A percentile compares a stretch with the other conserved stretches of the same genome.
Conservation (phyloP, 106 monocot genomes). For the Chionographis japonica region DNA sequence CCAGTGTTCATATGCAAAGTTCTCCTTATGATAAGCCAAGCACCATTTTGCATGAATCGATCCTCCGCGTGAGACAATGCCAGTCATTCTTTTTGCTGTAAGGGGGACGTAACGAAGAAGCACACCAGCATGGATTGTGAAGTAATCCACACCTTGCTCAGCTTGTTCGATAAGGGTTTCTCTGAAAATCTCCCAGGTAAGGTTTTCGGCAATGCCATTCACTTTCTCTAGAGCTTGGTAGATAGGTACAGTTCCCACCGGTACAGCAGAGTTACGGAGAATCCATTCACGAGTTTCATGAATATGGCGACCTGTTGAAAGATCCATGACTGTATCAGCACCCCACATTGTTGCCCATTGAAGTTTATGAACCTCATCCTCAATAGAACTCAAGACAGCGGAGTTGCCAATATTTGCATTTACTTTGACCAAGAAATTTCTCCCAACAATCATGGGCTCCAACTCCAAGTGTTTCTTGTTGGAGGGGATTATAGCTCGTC, state of each 20-base stretch:
- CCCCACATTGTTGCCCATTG: conserved; percentile 93
- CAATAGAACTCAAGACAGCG: conserved; percentile 62
- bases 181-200: conserved; percentile 66
- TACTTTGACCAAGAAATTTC: conserved; percentile 78
- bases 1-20: conserved; percentile 86
- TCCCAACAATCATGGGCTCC: conserved; percentile 77
- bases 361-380: conserved; percentile 83
- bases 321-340: conserved; percentile 78
- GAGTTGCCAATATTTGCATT: conserved; percentile 86
- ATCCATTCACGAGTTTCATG: conserved; percentile 91
- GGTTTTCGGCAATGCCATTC: conserved; percentile 71
- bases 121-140: conserved; percentile 82
- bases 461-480: conserved; percentile 78
- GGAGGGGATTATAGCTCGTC: conserved; percentile 79
- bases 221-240: conserved; percentile 85
- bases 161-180: conserved; percentile 82
- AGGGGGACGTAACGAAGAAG: conserved; percentile 76
- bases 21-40: conserved; percentile 70
- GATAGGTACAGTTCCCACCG: conserved; percentile 77
- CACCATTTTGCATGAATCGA: conserved; percentile 91
- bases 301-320: conserved; percentile 76
- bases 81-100: conserved; percentile 79
- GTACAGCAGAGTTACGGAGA: conserved; percentile 68
- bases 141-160: conserved; percentile 82
- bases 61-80: conserved; percentile 77